Percentiles rank a stretch among this genome's conserved stretches.
phyloP scores from a whole-genome alignment of 108 stramenopile genomes.

The Skeletonema menzelii region DNA sequence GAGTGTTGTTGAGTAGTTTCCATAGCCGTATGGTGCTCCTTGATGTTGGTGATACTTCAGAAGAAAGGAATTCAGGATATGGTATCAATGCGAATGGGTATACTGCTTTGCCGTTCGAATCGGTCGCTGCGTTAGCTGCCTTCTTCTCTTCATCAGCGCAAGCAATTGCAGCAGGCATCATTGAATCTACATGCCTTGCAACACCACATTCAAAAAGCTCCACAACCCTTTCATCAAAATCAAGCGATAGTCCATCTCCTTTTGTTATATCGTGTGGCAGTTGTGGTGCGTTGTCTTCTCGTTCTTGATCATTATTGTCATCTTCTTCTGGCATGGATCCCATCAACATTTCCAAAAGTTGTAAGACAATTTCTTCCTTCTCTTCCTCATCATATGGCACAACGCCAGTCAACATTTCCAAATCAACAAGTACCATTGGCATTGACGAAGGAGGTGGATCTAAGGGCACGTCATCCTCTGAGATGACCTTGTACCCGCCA shows the following conservation, averaged over 20 bases:
- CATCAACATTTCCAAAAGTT: conserved; percentile 31
- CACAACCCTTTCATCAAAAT: conserved; percentile 37
- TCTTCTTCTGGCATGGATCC: conserved; percentile 11
- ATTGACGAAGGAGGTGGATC: conserved; percentile 33
- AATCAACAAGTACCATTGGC: conserved; percentile 47
- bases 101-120: not conserved
- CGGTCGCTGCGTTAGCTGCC: not conserved
- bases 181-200: conserved; percentile 42
- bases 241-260: conserved; percentile 27
- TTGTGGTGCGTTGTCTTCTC: not conserved
- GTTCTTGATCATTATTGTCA: not conserved
- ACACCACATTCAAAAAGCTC: conserved; percentile 56
- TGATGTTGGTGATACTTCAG: conserved; percentile 9
- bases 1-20: conserved; percentile 47
- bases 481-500: conserved; percentile 12
- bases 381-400: conserved; percentile 24
- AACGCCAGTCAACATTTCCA: conserved; percentile 46
- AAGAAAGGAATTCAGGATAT: conserved; percentile 49
- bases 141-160: not conserved
- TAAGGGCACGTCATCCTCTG: conserved; percentile 28
- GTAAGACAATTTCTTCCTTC: conserved; percentile 17
- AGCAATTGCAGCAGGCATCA: conserved; percentile 8
- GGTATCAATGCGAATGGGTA: conserved; percentile 35
- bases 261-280: not conserved
- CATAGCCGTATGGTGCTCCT: conserved; percentile 38